Conservation (phyloP, 106 monocot species). For the Xerophyta viscosa region DNA sequence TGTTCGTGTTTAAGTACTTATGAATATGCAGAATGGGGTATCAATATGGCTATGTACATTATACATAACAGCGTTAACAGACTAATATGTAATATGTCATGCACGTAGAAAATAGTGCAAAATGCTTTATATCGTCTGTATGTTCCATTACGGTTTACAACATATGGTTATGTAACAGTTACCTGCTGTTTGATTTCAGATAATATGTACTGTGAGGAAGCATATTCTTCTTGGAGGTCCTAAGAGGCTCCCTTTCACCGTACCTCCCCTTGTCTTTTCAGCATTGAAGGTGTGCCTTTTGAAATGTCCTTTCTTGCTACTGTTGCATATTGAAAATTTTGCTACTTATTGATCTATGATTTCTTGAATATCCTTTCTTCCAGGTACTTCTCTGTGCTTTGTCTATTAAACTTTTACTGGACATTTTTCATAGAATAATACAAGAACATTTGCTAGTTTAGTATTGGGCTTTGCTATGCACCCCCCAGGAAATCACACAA, state of each 20-base stretch:
- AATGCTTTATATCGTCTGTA: background rate
- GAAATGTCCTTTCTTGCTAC: background rate
- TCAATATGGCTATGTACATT: too few relatives aligned
- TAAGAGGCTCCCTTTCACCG: slow-evolving; percentile 68
- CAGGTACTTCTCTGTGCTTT: too few relatives aligned
- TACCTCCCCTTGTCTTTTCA: slow-evolving; percentile 79
- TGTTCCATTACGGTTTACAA: background rate
- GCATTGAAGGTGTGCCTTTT: slow-evolving; percentile 69
- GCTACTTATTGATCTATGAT: background rate
- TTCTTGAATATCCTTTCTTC: background rate
- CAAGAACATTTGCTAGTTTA: too few relatives aligned
- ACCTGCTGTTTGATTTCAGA: slow-evolving; percentile 39
- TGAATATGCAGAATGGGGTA: too few relatives aligned
- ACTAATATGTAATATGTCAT: too few relatives aligned
- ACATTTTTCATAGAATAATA: too few relatives aligned
- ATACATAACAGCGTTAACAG: too few relatives aligned
- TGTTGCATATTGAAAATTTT: background rate
- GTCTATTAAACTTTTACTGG: too few relatives aligned
- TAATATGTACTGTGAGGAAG: slow-evolving; percentile 69
- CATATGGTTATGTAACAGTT: background rate
- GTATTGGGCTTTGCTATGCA: too few relatives aligned
- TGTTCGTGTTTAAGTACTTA: too few relatives aligned
- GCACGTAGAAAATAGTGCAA: background rate
- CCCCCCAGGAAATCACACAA: too few relatives aligned
- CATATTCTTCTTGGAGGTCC: slow-evolving; percentile 91